phyloP scores from a whole-genome alignment of 2,329 filamentous ascomycete genomes.

The Pseudopyricularia javanii region DNA sequence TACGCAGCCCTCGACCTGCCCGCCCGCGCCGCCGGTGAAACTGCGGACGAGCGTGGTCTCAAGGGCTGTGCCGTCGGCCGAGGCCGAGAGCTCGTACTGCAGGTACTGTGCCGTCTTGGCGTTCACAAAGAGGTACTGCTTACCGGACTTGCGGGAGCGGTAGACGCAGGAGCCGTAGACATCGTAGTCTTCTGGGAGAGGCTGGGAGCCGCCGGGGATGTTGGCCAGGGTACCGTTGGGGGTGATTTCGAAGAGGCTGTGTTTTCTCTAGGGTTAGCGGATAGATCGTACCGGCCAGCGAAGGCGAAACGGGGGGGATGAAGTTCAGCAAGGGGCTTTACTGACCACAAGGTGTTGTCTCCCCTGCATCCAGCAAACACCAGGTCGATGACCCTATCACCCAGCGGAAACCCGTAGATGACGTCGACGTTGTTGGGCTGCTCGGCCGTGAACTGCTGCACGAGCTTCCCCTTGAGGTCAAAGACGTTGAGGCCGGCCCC shows the following conservation, averaged over 20 bases:
- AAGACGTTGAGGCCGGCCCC: constrained; percentile 37
- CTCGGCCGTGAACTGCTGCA: constrained; percentile 29
- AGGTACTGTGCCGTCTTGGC: constrained; percentile 40
- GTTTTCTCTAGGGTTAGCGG: no score
- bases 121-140: constrained; percentile 42
- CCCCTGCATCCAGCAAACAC: constrained; percentile 36
- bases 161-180: constrained; percentile 42
- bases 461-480: constrained; percentile 31
- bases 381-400: constrained; percentile 30
- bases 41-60: constrained; percentile 34
- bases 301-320: background rate
- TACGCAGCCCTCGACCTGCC: constrained; percentile 42
- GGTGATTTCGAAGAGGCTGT: constrained; percentile 35
- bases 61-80: constrained; percentile 25
- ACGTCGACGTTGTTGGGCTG: constrained; percentile 43
- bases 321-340: background rate
- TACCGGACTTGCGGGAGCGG: constrained; percentile 29
- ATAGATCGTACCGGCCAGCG: no score
- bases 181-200: constrained; percentile 27
- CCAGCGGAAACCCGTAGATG: constrained; percentile 33
- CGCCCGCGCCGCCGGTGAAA: constrained; percentile 35
- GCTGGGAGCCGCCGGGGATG: constrained; percentile 32
- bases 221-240: constrained; percentile 27
- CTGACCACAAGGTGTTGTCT: constrained; percentile 39
- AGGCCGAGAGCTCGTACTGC: constrained; percentile 34